Evolutionary conservation across 768 basidiomycete species (phyloP).

Genomic region (Rubroboletus satanas): DNA sequence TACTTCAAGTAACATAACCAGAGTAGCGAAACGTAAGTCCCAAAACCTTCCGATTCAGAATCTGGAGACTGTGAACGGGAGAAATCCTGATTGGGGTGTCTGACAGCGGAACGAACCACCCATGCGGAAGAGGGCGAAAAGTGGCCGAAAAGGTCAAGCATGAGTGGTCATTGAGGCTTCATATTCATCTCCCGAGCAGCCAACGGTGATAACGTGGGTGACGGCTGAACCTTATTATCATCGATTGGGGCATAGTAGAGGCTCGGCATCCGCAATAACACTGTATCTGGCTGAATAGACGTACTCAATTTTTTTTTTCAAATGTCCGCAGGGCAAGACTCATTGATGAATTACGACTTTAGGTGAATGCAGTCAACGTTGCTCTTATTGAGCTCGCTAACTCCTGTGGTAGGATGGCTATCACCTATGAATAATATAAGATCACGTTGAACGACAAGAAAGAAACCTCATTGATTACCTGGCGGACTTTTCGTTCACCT

Average conservation of each 20-base stretch:
- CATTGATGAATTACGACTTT: slow-evolving; percentile 11
- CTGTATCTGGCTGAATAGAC: slow-evolving; percentile 1
- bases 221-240: slow-evolving; percentile 34
- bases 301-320: neutral
- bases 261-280: slow-evolving; percentile 20
- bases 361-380: slow-evolving; percentile 9
- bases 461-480: slow-evolving; percentile 41
- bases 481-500: slow-evolving; percentile 58
- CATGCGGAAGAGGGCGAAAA: slow-evolving; percentile 14
- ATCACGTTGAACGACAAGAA: neutral
- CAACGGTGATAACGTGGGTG: slow-evolving; percentile 38
- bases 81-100: slow-evolving; percentile 20
- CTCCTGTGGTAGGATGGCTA: slow-evolving; percentile 22
- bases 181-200: slow-evolving; percentile 40
- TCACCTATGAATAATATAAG: slow-evolving; percentile 20
- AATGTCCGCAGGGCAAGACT: neutral
- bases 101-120: slow-evolving; percentile 73
- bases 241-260: slow-evolving; percentile 21
- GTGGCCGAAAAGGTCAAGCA: slow-evolving; percentile 12
- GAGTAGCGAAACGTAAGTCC: slow-evolving; percentile 7
- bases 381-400: slow-evolving; percentile 23
- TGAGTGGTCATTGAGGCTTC: slow-evolving; percentile 58
- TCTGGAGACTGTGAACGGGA: neutral
- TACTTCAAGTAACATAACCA: neutral
- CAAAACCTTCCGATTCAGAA: neutral